These are phyloP conservation scores for Blastocystis sp. DNA, from an alignment of 352 stramenopile species.

Conservation along the genomic window DNA sequence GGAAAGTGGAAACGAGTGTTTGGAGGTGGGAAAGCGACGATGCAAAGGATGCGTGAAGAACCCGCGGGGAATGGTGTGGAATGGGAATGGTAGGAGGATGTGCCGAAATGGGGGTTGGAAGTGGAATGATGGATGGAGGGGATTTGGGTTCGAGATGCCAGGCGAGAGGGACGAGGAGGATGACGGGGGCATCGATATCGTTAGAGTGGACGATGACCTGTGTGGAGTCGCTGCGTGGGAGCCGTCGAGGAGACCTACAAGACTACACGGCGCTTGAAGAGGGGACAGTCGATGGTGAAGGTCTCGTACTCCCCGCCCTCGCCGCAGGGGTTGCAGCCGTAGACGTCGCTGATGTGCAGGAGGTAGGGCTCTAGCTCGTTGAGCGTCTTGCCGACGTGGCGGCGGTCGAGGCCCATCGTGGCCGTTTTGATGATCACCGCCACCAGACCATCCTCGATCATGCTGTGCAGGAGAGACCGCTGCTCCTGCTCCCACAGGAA, in stretches of 20 bases:
- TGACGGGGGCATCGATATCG: constrained; percentile 79
- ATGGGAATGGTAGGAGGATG: not conserved
- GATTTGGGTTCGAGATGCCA: constrained; percentile 26
- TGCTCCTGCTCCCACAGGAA: constrained; percentile 88
- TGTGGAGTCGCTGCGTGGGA: constrained; percentile 68
- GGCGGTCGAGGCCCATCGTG: constrained; percentile 76
- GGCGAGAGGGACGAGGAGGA: constrained; percentile 66
- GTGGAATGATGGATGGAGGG: not conserved
- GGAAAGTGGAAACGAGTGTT: no score
- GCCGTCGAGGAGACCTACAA: constrained; percentile 64
- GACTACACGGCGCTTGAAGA: constrained; percentile 82
- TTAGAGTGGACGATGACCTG: constrained; percentile 80
- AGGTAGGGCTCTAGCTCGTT: constrained; percentile 74
- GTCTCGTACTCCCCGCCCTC: constrained; percentile 99
- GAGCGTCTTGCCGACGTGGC: constrained; percentile 68
- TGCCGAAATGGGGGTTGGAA: not conserved
- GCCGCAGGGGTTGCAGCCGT: constrained; percentile 90
- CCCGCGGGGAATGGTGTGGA: not conserved
- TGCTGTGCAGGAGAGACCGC: constrained; percentile 79
- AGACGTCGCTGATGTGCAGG: constrained; percentile 80
- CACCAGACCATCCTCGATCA: constrained; percentile 79
- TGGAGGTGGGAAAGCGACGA: no score
- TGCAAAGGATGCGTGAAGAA: no score
- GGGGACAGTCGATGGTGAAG: constrained; percentile 87
- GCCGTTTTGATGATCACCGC: constrained; percentile 90